Base-by-base conservation (phyloP, 192 early-diverging fungal genomes). In the Obelidium mucronatum region DNA sequence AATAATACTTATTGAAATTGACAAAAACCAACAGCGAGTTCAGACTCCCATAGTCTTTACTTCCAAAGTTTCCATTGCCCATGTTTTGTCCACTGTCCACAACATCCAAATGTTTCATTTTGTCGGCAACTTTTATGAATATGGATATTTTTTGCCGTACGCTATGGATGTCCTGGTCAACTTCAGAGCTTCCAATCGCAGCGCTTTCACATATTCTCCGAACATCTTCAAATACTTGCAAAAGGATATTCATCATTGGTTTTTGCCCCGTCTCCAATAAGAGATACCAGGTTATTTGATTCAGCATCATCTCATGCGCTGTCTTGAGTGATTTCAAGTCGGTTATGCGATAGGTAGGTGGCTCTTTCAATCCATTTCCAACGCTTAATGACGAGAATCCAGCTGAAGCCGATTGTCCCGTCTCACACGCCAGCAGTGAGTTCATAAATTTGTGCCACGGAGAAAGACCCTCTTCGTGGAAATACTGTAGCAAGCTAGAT, bases 71-170 rank as follows among this genome's bases (percentile, higher is more conserved):
- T 33, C 67, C 48, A 48, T 53, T 1, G 0, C 33, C 30, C 58
- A 11, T 11, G 37, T 33, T 64, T 37, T 33, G 31, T 8, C 53
- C 54, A 2, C 13, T 6, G 1, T 40, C 36, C 3, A 17, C 11
- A 8, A 53, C 11, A 72, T 74, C 72, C 60, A 74, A 52, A 40
- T 63, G 26, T 37, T 63, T 74, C 72, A 74, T 62, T 39, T 35
- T 37, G 19, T 6, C 33, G 30, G 62, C 40, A 19, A 74, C 72
- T 39, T 74, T 74, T 39, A 74, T 59, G 51, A 74, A 74, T 34
- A 74, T 40, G 17, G 22, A 31, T 26, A 74, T 39, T 33, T 62
- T 60, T 48, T 72, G 48, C 37, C 55, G 24, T 8, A 60, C 22
- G 24, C 28, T 13, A 15, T 39, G 55, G 19, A 68, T 34, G 19